Conservation (phyloP, 1,139 yeast species). For the Zhuliangozyma blackwelliae region DNA sequence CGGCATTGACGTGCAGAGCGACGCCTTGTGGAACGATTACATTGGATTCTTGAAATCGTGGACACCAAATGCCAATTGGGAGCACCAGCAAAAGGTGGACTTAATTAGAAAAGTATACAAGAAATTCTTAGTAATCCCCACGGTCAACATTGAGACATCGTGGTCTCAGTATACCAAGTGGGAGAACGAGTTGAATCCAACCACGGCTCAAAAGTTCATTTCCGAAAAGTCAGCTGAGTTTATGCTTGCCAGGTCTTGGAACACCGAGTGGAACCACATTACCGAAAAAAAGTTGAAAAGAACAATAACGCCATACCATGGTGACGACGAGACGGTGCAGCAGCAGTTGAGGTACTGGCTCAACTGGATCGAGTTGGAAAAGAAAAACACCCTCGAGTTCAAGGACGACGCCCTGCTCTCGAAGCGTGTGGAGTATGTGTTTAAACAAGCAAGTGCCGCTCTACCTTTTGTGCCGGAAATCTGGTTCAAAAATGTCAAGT, state of each 20-base stretch:
- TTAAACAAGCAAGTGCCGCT: constrained; percentile 64
- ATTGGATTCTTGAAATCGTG: constrained; percentile 73
- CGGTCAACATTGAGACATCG: constrained; percentile 65
- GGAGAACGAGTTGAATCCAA: constrained; percentile 72
- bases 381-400: constrained; percentile 61
- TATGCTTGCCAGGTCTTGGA: constrained; percentile 82
- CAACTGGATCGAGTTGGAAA: constrained; percentile 79
- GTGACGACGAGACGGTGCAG: constrained; percentile 12
- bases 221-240: constrained; percentile 83
- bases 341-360: constrained; percentile 58
- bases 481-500: constrained; percentile 67
- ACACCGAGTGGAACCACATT: constrained; percentile 60
- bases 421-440: constrained; percentile 68
- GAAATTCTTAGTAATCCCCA: constrained; percentile 66
- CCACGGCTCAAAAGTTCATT: constrained; percentile 81
- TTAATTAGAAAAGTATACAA: constrained; percentile 72
- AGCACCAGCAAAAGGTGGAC: constrained; percentile 78
- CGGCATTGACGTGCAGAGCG: constrained; percentile 72
- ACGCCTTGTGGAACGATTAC: constrained; percentile 78
- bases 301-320: constrained; percentile 31
- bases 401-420: constrained; percentile 44
- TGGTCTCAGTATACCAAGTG: constrained; percentile 83
- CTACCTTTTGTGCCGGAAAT: constrained; percentile 75
- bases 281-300: constrained; percentile 42
- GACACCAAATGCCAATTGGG: constrained; percentile 82